These are phyloP conservation scores for Auriscalpium orientale DNA, from an alignment of 768 basidiomycete genomes.

Conservation along the genomic window DNA sequence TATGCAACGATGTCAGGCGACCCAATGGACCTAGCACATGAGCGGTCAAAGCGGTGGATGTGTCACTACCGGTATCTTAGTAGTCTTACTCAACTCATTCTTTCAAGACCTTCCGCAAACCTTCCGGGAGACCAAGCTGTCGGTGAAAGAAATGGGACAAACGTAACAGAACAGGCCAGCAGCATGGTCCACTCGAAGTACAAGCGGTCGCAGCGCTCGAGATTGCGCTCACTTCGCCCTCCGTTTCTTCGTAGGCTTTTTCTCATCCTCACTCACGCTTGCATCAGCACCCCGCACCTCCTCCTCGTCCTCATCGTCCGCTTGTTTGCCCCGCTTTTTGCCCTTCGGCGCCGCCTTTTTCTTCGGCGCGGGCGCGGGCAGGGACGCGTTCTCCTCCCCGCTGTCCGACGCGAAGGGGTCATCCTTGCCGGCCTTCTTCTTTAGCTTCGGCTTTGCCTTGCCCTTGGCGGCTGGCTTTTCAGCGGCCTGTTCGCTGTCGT, in stretches of 20 bases:
- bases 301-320: background rate
- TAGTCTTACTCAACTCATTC: too few relatives aligned
- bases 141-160: too few relatives aligned
- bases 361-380: background rate
- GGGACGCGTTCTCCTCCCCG: conserved; percentile 13
- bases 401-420: conserved; percentile 57
- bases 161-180: too few relatives aligned
- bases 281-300: background rate
- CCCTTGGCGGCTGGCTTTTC: conserved; percentile 17
- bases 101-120: too few relatives aligned
- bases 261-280: too few relatives aligned
- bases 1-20: too few relatives aligned
- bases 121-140: too few relatives aligned
- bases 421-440: conserved; percentile 31
- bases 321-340: background rate
- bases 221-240: background rate
- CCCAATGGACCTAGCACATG: too few relatives aligned
- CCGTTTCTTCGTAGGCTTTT: background rate
- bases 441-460: conserved; percentile 43
- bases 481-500: background rate
- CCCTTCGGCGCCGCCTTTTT: background rate
- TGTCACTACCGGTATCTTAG: too few relatives aligned
- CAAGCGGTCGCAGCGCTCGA: too few relatives aligned
- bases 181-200: too few relatives aligned
- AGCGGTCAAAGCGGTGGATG: too few relatives aligned